These are phyloP conservation scores for Taphrina deformans DNA, from an alignment of 1,139 yeast genomes.

Conservation along the genomic window DNA sequence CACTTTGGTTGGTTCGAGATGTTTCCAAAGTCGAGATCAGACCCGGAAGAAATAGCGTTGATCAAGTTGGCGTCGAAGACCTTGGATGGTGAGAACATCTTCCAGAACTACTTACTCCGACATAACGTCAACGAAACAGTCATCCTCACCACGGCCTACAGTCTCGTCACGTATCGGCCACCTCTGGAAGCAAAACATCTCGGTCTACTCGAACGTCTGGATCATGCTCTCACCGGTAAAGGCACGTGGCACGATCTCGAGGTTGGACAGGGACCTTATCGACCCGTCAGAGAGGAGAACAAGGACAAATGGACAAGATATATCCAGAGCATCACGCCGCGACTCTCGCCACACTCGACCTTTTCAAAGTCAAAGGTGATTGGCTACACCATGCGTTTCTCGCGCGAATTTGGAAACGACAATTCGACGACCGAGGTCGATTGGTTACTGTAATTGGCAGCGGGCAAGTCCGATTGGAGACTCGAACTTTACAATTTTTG, in stretches of 20 bases:
- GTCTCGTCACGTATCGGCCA: not conserved
- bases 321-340: not conserved
- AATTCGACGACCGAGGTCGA: not conserved
- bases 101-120: slow-evolving; percentile 1
- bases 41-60: not conserved
- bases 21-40: slow-evolving; percentile 21
- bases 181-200: slow-evolving; percentile 10
- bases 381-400: slow-evolving; percentile 2
- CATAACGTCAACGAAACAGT: not conserved
- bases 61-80: slow-evolving; percentile 9
- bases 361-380: not conserved
- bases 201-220: not conserved
- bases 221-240: slow-evolving; percentile 6
- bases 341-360: not conserved
- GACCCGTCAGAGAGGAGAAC: slow-evolving; percentile 8
- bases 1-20: slow-evolving; percentile 26
- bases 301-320: slow-evolving; percentile 1
- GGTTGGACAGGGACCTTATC: slow-evolving; percentile 4
- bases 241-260: slow-evolving; percentile 15
- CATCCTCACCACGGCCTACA: slow-evolving; percentile 9
- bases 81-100: slow-evolving; percentile 2
- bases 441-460: not conserved
- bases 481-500: not conserved
- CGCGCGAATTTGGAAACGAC: not conserved
- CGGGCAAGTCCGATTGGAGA: not conserved